Conservation (phyloP, 192 early-diverging fungal genomes). For the Dispira parvispora region DNA sequence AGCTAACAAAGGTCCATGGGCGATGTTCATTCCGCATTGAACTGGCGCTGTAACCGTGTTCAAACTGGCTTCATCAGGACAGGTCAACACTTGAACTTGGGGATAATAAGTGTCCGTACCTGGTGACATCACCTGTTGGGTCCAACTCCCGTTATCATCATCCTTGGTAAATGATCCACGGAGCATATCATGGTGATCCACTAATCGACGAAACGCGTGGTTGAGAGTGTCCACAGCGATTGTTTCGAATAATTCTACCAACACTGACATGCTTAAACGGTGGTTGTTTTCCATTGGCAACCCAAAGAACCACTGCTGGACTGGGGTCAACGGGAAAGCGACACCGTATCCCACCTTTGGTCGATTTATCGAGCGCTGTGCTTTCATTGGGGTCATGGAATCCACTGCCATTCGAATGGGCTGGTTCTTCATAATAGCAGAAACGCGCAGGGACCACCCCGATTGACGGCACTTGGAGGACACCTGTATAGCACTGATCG, state of each 20-base stretch:
- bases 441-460: not conserved
- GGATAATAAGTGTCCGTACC: not conserved
- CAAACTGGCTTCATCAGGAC: not conserved
- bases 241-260: too few relatives aligned
- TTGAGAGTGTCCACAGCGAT: too few relatives aligned
- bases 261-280: too few relatives aligned
- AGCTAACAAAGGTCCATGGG: not conserved
- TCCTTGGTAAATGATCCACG: not conserved
- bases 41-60: not conserved
- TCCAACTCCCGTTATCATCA: not conserved
- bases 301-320: too few relatives aligned
- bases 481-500: too few relatives aligned
- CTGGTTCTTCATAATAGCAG: too few relatives aligned
- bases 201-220: not conserved
- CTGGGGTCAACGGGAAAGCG: not conserved
- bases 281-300: too few relatives aligned
- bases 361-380: not conserved
- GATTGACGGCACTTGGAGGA: too few relatives aligned
- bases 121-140: not conserved
- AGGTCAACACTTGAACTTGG: not conserved
- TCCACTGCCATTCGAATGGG: not conserved
- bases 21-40: not conserved
- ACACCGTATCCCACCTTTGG: not conserved
- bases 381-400: not conserved
- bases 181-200: not conserved